Evolutionary conservation across 2,329 filamentous ascomycete species (phyloP).

Genomic region (Hymenoscyphus fructigenus): DNA sequence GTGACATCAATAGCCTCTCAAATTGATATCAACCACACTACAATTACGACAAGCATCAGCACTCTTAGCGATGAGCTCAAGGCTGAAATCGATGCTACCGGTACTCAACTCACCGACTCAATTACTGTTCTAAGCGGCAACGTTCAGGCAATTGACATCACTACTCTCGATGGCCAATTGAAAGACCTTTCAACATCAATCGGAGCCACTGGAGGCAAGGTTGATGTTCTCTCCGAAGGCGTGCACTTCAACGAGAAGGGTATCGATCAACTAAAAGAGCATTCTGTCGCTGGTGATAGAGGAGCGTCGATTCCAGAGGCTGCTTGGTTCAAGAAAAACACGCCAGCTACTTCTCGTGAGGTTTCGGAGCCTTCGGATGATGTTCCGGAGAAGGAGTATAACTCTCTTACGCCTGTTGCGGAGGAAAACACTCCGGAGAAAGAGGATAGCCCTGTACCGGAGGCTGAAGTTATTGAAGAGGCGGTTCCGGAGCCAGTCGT

Average conservation of each 20-base stretch:
- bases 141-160: constrained; percentile 18
- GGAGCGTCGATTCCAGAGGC: constrained; percentile 11
- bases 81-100: constrained; percentile 30
- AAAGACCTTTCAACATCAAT: constrained; percentile 19
- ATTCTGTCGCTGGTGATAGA: constrained; percentile 5
- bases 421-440: constrained; percentile 11
- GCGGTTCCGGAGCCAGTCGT: not conserved
- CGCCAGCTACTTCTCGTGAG: not conserved
- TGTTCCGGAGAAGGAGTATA: constrained; percentile 12
- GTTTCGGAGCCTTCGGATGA: constrained; percentile 1
- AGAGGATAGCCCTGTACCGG: constrained; percentile 2
- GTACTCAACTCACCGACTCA: constrained; percentile 24
- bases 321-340: constrained; percentile 15
- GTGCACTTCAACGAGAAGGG: constrained; percentile 24
- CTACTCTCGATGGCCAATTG: constrained; percentile 5
- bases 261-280: constrained; percentile 19
- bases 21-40: constrained; percentile 31
- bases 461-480: not conserved
- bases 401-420: constrained; percentile 10
- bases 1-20: constrained; percentile 22
- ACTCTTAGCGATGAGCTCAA: constrained; percentile 30
- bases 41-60: constrained; percentile 27
- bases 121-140: constrained; percentile 18
- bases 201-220: constrained; percentile 7
- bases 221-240: constrained; percentile 15